Conservation (phyloP, 306 rosid genomes). For the Lathyrus tuberosus region DNA sequence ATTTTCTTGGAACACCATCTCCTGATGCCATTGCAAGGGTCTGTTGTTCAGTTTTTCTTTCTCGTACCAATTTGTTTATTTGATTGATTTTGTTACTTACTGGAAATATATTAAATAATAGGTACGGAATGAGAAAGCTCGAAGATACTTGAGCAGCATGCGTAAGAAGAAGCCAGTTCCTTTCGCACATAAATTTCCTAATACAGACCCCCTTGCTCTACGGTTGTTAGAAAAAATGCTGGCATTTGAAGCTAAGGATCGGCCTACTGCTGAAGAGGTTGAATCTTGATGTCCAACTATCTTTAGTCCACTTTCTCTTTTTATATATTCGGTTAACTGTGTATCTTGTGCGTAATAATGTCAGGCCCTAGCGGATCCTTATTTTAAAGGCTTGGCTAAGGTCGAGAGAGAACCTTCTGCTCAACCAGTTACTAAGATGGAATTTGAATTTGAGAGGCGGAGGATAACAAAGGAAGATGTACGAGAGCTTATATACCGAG, state of each 20-base stretch:
- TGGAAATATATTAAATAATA: slow-evolving; percentile 40
- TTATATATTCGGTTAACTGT: slow-evolving; percentile 29
- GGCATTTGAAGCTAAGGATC: slow-evolving; percentile 95
- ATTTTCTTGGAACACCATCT: slow-evolving; percentile 91
- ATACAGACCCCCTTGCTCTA: slow-evolving; percentile 96
- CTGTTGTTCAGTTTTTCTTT: slow-evolving; percentile 39
- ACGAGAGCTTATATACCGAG: slow-evolving; percentile 92
- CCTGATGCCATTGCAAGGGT: slow-evolving; percentile 94
- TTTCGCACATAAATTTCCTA: slow-evolving; percentile 87
- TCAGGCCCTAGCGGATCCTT: slow-evolving; percentile 97
- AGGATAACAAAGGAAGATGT: slow-evolving; percentile 98
- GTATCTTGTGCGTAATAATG: slow-evolving; percentile 37
- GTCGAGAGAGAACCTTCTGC: slow-evolving; percentile 98
- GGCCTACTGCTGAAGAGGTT: slow-evolving; percentile 99
- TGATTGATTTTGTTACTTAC: slow-evolving; percentile 31
- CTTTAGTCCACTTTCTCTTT: slow-evolving; percentile 24
- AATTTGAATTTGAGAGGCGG: slow-evolving; percentile 98
- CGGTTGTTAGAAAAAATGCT: slow-evolving; percentile 92
- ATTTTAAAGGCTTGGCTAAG: slow-evolving; percentile 98
- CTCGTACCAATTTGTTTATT: slow-evolving; percentile 20
- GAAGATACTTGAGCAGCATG: slow-evolving; percentile 96
- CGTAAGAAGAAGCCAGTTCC: slow-evolving; percentile 89
- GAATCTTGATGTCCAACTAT: slow-evolving; percentile 38
- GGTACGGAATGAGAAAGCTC: slow-evolving; percentile 97
- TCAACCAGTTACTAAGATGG: slow-evolving; percentile 98